Evolutionary conservation across 2,329 filamentous ascomycete species (phyloP), one percentile per base, ranked within the genome.

Genomic region (Karstenula rhodostoma): DNA sequence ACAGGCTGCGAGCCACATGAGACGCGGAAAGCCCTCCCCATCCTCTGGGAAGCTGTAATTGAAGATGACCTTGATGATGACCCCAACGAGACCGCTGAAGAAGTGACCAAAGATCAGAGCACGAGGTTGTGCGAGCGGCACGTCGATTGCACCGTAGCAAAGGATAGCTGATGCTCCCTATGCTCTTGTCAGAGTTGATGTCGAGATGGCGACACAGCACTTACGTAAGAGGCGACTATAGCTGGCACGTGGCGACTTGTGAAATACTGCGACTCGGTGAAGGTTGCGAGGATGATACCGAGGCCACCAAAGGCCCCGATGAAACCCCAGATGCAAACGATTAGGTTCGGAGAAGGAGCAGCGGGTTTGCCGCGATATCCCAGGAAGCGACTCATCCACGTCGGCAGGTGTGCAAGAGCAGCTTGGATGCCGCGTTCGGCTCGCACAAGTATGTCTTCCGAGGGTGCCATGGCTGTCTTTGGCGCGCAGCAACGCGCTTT

Each of bases 381-480:
- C 5, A 96, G 79, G 71, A 92, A 90, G 67, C 87, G 86, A n/a
- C 90, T 85, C 27, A 94, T 71, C 1, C 85, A 85, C 58, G 80
- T 81, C 0, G 93, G 93, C 1, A 96, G 74, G 43, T 81, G 67
- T 12, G 69, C 53, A 48, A 76, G 68, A 19, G 62, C 67, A 22
- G 57, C 63, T 43, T 73, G 72, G 74, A 75, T 70, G 19, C 61
- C 48, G 33, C 68, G 71, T 50, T 75, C 73, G 25, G 59, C 69
- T 23, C 67, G 69, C 15, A 74, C 70, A 15, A 73, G 61, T 17
- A 68, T 66, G 52, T 75, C 73, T 33, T 49, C 44, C 25, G 22
- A 43, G 6, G 33, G 44, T 33, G 35, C 35, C 51, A 59, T 59
- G 4, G 25, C 29, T 51, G 13, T 17, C n/a, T 8, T n/a, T 22